Evolutionary conservation across 176 grass and related monocot species (phyloP).

Genomic region (Pontederia crassipes): DNA sequence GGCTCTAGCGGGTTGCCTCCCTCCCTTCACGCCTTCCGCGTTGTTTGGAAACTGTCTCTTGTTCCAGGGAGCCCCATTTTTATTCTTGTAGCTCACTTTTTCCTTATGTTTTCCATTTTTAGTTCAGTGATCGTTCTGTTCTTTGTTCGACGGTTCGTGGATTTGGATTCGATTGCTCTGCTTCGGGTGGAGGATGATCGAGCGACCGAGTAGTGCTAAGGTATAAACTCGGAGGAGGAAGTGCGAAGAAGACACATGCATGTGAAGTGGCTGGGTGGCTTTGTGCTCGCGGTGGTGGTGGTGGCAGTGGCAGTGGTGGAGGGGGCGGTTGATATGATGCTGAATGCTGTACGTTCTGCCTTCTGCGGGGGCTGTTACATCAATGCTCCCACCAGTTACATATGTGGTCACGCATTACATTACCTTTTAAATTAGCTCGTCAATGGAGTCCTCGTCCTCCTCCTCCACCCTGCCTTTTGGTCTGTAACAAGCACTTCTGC

Average conservation of each 20-base stretch:
- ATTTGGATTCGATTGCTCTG: neutral
- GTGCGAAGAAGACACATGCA: conserved; percentile 4
- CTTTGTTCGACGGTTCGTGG: no score
- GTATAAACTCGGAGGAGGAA: neutral
- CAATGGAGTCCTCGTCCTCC: no score
- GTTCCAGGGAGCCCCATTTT: neutral
- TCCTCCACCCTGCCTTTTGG: no score
- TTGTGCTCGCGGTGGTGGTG: neutral
- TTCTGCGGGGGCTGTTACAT: no score
- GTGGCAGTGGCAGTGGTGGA: neutral
- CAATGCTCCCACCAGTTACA: no score
- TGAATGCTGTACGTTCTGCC: no score
- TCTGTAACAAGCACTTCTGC: no score
- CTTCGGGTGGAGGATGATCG: neutral
- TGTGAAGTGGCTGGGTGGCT: neutral
- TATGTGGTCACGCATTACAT: no score
- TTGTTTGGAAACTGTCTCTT: neutral
- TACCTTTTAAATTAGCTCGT: no score
- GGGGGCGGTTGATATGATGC: neutral
- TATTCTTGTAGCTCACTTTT: neutral
- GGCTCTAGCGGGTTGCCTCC: neutral
- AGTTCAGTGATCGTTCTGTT: no score
- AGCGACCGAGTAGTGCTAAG: neutral
- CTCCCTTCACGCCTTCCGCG: neutral
- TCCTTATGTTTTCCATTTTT: no score